Evolutionary conservation across 2,329 filamentous ascomycete genomes (phyloP).

Genomic region (Cladorrhinum sp.): DNA sequence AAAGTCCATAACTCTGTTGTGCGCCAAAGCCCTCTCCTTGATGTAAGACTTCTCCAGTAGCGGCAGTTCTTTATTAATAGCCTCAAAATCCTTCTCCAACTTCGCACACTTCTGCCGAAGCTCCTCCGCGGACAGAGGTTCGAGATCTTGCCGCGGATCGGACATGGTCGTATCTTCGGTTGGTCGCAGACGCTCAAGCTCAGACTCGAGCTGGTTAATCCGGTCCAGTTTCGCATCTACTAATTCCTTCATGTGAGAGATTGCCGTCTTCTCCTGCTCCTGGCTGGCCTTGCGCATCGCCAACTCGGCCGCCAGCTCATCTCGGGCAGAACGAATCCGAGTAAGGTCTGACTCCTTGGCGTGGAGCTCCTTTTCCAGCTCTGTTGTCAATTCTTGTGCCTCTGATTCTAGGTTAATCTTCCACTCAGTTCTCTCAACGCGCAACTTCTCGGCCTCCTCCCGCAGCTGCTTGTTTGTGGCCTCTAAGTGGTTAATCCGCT

Average conservation of each 20-base stretch:
- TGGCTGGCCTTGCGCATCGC: slow-evolving; percentile 74
- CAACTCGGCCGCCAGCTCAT: slow-evolving; percentile 81
- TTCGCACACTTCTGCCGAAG: slow-evolving; percentile 70
- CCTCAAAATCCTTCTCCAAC: slow-evolving; percentile 74
- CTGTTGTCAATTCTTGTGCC: slow-evolving; percentile 65
- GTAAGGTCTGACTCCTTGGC: slow-evolving; percentile 81
- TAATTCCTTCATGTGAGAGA: slow-evolving; percentile 75
- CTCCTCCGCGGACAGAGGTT: slow-evolving; percentile 65
- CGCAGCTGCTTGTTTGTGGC: slow-evolving; percentile 80
- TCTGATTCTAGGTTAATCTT: slow-evolving; percentile 80
- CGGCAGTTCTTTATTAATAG: slow-evolving; percentile 82
- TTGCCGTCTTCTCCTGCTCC: slow-evolving; percentile 69
- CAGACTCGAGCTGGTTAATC: slow-evolving; percentile 77
- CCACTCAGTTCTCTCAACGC: slow-evolving; percentile 80
- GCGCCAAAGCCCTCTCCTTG: slow-evolving; percentile 78
- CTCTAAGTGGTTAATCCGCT: slow-evolving; percentile 86
- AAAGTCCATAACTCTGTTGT: slow-evolving; percentile 82
- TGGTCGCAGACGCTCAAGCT: slow-evolving; percentile 68
- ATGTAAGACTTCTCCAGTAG: slow-evolving; percentile 90
- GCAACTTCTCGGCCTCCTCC: slow-evolving; percentile 80
- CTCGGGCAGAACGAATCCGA: slow-evolving; percentile 76
- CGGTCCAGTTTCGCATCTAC: slow-evolving; percentile 74
- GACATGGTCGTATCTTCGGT: slow-evolving; percentile 46
- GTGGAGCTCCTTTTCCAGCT: slow-evolving; percentile 79
- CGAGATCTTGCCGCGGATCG: slow-evolving; percentile 47